Conservation (phyloP, 192 early-diverging fungal genomes). For the Coemansia sp. region DNA sequence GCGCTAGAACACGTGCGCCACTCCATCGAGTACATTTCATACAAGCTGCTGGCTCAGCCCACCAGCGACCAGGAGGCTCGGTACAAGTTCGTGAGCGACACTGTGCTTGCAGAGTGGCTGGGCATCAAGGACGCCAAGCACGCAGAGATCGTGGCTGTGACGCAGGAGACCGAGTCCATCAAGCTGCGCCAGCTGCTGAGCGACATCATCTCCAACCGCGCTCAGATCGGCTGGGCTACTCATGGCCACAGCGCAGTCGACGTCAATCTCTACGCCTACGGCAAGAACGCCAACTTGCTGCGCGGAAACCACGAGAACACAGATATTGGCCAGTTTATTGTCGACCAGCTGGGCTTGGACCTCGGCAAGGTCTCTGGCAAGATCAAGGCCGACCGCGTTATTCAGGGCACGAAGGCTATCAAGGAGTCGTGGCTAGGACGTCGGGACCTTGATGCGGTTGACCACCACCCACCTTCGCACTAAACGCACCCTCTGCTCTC, state of each 20-base stretch:
- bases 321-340: slow-evolving; percentile 78
- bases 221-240: slow-evolving; percentile 79
- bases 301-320: slow-evolving; percentile 89
- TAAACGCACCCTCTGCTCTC: not conserved
- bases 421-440: slow-evolving; percentile 44
- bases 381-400: slow-evolving; percentile 51
- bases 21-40: slow-evolving; percentile 66
- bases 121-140: slow-evolving; percentile 72
- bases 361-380: slow-evolving; percentile 62
- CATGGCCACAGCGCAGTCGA: slow-evolving; percentile 95
- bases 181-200: slow-evolving; percentile 58
- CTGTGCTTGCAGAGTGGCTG: slow-evolving; percentile 67
- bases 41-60: slow-evolving; percentile 26
- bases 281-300: slow-evolving; percentile 61
- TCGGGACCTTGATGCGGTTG: slow-evolving; percentile 49
- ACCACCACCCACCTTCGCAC: slow-evolving; percentile 31
- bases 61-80: slow-evolving; percentile 8
- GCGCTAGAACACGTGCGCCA: slow-evolving; percentile 69
- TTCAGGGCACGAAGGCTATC: slow-evolving; percentile 32
- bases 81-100: slow-evolving; percentile 57
- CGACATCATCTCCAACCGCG: slow-evolving; percentile 59
- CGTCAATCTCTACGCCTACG: slow-evolving; percentile 92
- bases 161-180: slow-evolving; percentile 25
- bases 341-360: slow-evolving; percentile 62
- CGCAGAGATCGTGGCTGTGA: slow-evolving; percentile 61